Conservation (phyloP, 192 early-diverging fungal genomes). For the Coemansia javaensis region DNA sequence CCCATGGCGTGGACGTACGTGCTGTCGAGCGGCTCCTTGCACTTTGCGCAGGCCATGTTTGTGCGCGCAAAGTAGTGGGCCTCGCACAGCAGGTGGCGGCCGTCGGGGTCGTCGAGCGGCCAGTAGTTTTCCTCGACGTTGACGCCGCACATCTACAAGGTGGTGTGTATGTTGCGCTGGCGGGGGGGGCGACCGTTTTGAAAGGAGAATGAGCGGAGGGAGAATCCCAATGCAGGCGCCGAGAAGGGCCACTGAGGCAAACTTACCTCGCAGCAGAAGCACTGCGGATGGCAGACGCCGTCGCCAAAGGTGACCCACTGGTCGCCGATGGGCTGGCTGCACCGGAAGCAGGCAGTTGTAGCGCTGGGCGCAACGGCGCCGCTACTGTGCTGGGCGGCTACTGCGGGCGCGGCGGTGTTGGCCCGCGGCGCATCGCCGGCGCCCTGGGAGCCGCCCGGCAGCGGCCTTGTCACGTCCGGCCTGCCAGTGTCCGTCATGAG, state of each 20-base stretch:
- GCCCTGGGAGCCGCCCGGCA: too few relatives aligned
- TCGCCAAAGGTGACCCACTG: conserved; percentile 88
- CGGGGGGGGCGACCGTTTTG: too few relatives aligned
- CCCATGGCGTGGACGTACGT: conserved; percentile 89
- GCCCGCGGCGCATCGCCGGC: too few relatives aligned
- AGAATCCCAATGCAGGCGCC: neutral
- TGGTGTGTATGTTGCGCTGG: neutral
- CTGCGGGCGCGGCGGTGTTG: neutral
- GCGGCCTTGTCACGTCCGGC: neutral
- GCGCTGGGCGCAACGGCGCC: conserved; percentile 22
- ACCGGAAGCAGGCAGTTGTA: conserved; percentile 57
- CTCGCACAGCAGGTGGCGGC: conserved; percentile 40
- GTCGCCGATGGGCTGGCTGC: conserved; percentile 67
- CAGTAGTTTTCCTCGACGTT: conserved; percentile 40
- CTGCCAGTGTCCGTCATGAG: conserved; percentile 26
- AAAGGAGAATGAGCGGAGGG: too few relatives aligned
- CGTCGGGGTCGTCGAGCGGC: conserved; percentile 31
- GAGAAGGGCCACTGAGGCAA: conserved; percentile 3
- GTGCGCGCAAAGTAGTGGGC: conserved; percentile 39
- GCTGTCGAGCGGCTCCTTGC: conserved; percentile 81
- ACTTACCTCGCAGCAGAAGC: conserved; percentile 90
- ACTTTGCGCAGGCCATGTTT: conserved; percentile 58
- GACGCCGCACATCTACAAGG: conserved; percentile 27
- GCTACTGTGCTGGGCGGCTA: neutral
- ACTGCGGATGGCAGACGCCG: conserved; percentile 85